A percentile compares a stretch with the other conserved stretches of the same genome.
These are phyloP conservation scores for Candolleomyces efflorescens DNA, from an alignment of 768 basidiomycete genomes.

Conservation along the genomic window DNA sequence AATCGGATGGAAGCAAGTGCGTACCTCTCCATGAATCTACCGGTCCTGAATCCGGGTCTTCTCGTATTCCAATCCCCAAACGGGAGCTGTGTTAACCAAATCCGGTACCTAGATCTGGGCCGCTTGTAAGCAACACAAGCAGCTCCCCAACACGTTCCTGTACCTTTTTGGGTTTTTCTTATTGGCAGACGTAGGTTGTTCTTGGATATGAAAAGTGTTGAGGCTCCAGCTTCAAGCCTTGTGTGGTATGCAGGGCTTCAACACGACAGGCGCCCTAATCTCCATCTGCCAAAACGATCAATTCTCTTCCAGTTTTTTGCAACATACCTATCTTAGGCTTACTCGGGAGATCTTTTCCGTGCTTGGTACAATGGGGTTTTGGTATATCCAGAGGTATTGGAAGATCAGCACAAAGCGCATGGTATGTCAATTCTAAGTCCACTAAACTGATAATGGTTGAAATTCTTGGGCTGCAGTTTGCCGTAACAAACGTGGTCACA, in stretches of 20 bases:
- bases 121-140: slow-evolving; percentile 68
- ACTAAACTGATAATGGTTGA: too few species aligned
- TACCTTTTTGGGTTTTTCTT: slow-evolving; percentile 77
- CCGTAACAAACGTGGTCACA: slow-evolving; percentile 71
- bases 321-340: slow-evolving; percentile 76
- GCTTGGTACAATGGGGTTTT: slow-evolving; percentile 67
- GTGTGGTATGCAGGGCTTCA: slow-evolving; percentile 51
- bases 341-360: slow-evolving; percentile 75
- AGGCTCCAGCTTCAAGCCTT: background rate
- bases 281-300: slow-evolving; percentile 77
- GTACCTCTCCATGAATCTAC: slow-evolving; percentile 6
- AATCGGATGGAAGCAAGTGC: slow-evolving; percentile 84
- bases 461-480: too few species aligned
- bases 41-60: background rate
- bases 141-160: slow-evolving; percentile 76
- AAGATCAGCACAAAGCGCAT: slow-evolving; percentile 79
- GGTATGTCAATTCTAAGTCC: too few species aligned
- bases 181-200: slow-evolving; percentile 64
- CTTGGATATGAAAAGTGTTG: background rate
- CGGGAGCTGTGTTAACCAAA: slow-evolving; percentile 21
- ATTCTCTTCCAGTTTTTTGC: slow-evolving; percentile 76
- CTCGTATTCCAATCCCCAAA: background rate
- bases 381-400: slow-evolving; percentile 79
- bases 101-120: slow-evolving; percentile 77
- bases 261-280: slow-evolving; percentile 74